Evolutionary conservation across 257 asterid species (phyloP), one percentile per base, ranked within the genome.

Genomic region (Orobanche coerulescens): DNA sequence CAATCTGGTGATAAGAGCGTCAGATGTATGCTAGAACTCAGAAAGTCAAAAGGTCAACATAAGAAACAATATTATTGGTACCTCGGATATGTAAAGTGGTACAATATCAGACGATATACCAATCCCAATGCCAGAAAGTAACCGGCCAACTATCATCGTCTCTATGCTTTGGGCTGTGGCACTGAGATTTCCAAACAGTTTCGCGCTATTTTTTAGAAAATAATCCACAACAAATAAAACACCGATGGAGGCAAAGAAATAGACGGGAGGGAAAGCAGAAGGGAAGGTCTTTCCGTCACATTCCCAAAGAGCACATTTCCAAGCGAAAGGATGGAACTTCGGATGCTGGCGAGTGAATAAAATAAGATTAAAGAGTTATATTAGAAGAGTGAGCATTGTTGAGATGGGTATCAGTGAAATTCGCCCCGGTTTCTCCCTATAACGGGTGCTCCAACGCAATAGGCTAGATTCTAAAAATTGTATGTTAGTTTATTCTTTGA

Each of bases 61-160:
- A 8, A 6, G 51, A 52, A 56, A 20, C 54, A 13, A 62, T 60
- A 48, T 57, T 24, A 52, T 54, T 25, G 55, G 68, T 54, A 92
- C 98, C 96, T 92, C 98, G 58, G 98, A 92, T 71, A 92, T 88
- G 84, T 92, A 92, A 70, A 92, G 98, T 53, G 98, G 98, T 31
- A 92, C 98, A 51, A 92, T 81, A 66, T 94, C 98, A 57, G 98
- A 92, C 40, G 96, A 85, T 71, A 92, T 76, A 59, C 98, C 98
- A 64, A 92, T 88, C 61, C 98, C 98, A 57, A 92, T 64, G 59
- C 98, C 98, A 68, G 84, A 81, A 53, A 92, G 88, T 67, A 91
- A 65, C 30, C 98, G 92, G 5, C 98, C 98, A 72, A 86, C 67
- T 69, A 92, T 82, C 98, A 92, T 88, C 56, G 84, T 71, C 81